Evolutionary conservation across 2,329 filamentous ascomycete genomes (phyloP), one percentile per base, ranked within the genome.

Genomic region (Colletotrichum musicola): DNA sequence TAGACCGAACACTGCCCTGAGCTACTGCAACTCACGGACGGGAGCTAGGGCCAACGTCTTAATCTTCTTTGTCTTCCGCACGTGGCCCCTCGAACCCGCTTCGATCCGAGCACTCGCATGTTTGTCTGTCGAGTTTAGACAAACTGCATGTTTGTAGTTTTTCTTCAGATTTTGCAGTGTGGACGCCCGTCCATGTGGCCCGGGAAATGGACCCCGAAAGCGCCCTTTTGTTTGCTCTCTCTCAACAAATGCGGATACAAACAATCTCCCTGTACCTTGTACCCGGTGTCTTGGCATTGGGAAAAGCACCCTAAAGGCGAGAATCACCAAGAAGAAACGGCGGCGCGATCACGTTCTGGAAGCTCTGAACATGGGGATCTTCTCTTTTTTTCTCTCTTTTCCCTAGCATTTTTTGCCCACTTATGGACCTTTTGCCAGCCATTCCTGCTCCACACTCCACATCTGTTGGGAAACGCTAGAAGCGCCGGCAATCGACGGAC

Each of bases 191-290:
- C n/a, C n/a, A n/a, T n/a, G n/a, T n/a, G n/a, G n/a, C n/a, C n/a
- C 5, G 27, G 27, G 6, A 30, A 30, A 30, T 30, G 27, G 1
- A 16, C 14, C 40, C 40, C 40, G 40, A 42, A 14, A 42, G 40
- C 38, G 10, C 13, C 40, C 4, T 42, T 42, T 42, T n/a, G 22
- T 57, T 27, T 25, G 12, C 40, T 10, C 64, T 58, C 60, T 10
- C 64, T 58, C 60, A 68, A 64, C 64, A 53, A 40, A 46, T 67
- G 64, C 59, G 53, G 64, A 53, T 58, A 44, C 25, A 20, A 40
- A 40, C 35, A 20, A n/a, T 40, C 10, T 42, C 30, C 16, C 38
- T 14, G 20, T 13, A 30, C 46, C 46, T 14, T 20, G 25, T 1
- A 35, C 4, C 16, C 13, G 6, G 49, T 22, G n/a, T 14, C 53